These are phyloP conservation scores for Ormosia emarginata DNA, from an alignment of 306 rosid genomes.

Conservation along the genomic window DNA sequence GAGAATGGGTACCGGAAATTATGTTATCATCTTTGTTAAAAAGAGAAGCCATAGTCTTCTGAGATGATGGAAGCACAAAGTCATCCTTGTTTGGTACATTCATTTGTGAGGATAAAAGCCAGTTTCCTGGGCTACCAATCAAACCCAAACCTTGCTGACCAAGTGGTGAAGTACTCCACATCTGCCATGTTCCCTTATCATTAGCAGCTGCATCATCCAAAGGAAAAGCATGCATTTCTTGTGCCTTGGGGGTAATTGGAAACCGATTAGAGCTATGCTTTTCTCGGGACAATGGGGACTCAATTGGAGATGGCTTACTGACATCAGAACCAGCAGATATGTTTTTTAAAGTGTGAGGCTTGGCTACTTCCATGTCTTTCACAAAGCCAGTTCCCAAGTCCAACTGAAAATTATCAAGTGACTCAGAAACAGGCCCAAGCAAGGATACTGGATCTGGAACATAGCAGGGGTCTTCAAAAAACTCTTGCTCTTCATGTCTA, in stretches of 20 bases:
- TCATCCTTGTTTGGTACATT: conserved; percentile 71
- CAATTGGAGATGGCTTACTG: conserved; percentile 89
- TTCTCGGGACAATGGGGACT: conserved; percentile 89
- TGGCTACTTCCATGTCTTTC: conserved; percentile 48
- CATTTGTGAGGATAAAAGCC: conserved; percentile 68
- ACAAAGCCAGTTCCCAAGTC: conserved; percentile 66
- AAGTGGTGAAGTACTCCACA: conserved; percentile 93
- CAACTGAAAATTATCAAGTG: conserved; percentile 84
- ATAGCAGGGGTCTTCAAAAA: conserved; percentile 93
- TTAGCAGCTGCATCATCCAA: conserved; percentile 48
- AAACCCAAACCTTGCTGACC: conserved; percentile 92
- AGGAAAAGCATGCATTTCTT: conserved; percentile 49
- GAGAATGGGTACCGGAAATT: conserved; percentile 56
- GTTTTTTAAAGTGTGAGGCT: conserved; percentile 58
- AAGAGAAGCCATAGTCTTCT: conserved; percentile 70
- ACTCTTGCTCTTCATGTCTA: conserved; percentile 78
- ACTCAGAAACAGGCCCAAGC: conserved; percentile 96
- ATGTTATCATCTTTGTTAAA: conserved; percentile 72
- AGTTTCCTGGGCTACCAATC: conserved; percentile 74
- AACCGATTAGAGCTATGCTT: conserved; percentile 62
- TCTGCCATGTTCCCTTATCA: conserved; percentile 91
- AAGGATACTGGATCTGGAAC: conserved; percentile 83
- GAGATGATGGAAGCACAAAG: conserved; percentile 64
- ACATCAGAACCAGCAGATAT: conserved; percentile 61
- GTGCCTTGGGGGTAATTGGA: conserved; percentile 43